phyloP scores from a whole-genome alignment of 2,329 filamentous ascomycete genomes.

The Aspergillus sp. region DNA sequence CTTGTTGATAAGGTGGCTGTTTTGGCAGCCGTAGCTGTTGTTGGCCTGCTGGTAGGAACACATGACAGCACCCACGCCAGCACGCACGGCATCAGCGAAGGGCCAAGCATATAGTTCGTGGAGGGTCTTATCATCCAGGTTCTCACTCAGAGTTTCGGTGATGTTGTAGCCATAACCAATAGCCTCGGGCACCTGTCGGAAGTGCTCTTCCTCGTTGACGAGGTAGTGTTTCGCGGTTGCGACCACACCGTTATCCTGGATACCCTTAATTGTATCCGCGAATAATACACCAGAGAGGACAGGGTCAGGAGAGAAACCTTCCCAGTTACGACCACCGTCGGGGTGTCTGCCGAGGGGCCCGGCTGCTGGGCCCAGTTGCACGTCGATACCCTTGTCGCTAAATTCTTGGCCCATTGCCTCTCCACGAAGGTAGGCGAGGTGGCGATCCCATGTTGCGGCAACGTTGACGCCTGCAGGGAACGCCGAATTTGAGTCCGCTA shows the following conservation, averaged over 20 bases:
- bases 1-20: conserved; percentile 59
- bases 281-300: conserved; percentile 72
- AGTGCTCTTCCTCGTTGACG: conserved; percentile 71
- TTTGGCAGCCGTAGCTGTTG: conserved; percentile 67
- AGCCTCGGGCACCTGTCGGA: conserved; percentile 64
- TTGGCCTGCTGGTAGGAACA: conserved; percentile 74
- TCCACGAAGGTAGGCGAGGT: conserved; percentile 67
- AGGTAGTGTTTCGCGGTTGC: conserved; percentile 80
- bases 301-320: conserved; percentile 68
- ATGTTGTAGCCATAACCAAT: conserved; percentile 62
- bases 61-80: conserved; percentile 67
- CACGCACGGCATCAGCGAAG: conserved; percentile 67
- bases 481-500: conserved; percentile 75
- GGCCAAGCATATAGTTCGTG: conserved; percentile 67
- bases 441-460: conserved; percentile 78
- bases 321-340: conserved; percentile 70
- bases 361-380: conserved; percentile 74
- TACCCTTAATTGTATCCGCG: conserved; percentile 72
- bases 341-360: conserved; percentile 69
- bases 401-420: conserved; percentile 74
- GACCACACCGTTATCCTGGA: conserved; percentile 78
- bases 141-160: conserved; percentile 60
- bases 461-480: conserved; percentile 78
- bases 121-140: conserved; percentile 64
- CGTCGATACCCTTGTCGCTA: conserved; percentile 71